A percentile compares a stretch with the other conserved stretches of the same genome.
phyloP scores from a whole-genome alignment of 2,329 filamentous ascomycete species.

The Calcarisporium arbuscula region DNA sequence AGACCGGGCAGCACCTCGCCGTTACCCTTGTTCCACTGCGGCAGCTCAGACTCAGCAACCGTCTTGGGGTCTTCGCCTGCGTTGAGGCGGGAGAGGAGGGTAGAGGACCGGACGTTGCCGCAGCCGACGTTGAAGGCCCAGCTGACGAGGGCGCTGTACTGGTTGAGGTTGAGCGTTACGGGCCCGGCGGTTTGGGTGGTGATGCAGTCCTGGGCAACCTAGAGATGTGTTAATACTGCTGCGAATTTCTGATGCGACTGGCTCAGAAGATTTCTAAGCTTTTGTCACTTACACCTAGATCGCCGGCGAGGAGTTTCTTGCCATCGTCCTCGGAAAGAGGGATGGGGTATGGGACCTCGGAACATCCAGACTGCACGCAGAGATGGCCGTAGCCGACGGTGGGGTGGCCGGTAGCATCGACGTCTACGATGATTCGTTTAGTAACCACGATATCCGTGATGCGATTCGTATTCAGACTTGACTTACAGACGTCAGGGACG shows the following conservation, averaged over 20 bases:
- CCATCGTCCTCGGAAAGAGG: slow-evolving; percentile 36
- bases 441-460: too few species aligned
- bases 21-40: slow-evolving; percentile 39
- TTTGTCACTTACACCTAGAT: too few species aligned
- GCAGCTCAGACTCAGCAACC: slow-evolving; percentile 37
- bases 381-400: slow-evolving; percentile 47
- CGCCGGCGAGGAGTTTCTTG: slow-evolving; percentile 30
- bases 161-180: slow-evolving; percentile 33
- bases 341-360: slow-evolving; percentile 38
- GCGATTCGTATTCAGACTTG: too few species aligned
- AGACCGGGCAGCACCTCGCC: slow-evolving; percentile 34
- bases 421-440: too few species aligned
- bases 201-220: slow-evolving; percentile 27
- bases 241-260: too few species aligned
- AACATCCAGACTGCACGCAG: slow-evolving; percentile 33
- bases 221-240: too few species aligned
- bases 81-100: slow-evolving; percentile 37
- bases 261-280: too few species aligned
- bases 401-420: slow-evolving; percentile 37
- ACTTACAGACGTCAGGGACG: slow-evolving; percentile 1
- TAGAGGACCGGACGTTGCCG: slow-evolving; percentile 31
- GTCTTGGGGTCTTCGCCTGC: slow-evolving; percentile 32
- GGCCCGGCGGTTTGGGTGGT: slow-evolving; percentile 22
- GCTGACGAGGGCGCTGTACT: slow-evolving; percentile 45
- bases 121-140: slow-evolving; percentile 47